phyloP scores from a whole-genome alignment of 2,329 filamentous ascomycete genomes.

The Exophiala calicioides region DNA sequence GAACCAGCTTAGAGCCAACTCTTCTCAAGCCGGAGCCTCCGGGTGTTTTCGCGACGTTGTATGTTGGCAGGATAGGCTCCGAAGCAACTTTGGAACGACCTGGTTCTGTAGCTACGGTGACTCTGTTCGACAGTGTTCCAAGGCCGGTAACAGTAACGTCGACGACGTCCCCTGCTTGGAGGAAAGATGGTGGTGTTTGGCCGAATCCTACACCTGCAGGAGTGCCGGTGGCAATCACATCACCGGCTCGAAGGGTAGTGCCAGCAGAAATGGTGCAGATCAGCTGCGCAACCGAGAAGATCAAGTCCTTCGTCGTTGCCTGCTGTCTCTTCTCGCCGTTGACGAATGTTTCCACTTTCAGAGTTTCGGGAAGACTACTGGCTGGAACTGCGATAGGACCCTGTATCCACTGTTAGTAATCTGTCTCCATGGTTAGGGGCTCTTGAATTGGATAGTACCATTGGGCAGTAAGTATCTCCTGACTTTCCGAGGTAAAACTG shows the following conservation, averaged over 20 bases:
- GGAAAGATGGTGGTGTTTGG: slow-evolving; percentile 41
- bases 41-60: too few species aligned
- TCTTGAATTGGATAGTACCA: too few species aligned
- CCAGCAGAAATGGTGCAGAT: slow-evolving; percentile 53
- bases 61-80: too few species aligned
- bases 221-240: slow-evolving; percentile 55
- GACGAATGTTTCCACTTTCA: slow-evolving; percentile 48
- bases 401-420: too few species aligned
- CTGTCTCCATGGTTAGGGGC: too few species aligned
- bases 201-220: slow-evolving; percentile 44
- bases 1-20: too few species aligned
- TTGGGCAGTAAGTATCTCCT: too few species aligned
- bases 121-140: slow-evolving; percentile 44
- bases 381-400: slow-evolving; percentile 56
- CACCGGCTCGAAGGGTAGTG: slow-evolving; percentile 53
- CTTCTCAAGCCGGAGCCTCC: too few species aligned
- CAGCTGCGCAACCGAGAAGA: slow-evolving; percentile 51
- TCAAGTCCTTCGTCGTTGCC: slow-evolving; percentile 50
- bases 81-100: too few species aligned
- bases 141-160: slow-evolving; percentile 43
- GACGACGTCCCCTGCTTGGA: slow-evolving; percentile 43
- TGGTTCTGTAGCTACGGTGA: too few species aligned
- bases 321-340: slow-evolving; percentile 56
- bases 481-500: slow-evolving; percentile 68
- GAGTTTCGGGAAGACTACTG: slow-evolving; percentile 43